These are phyloP conservation scores for Meripilus lineatus DNA, from an alignment of 1,284 basidiomycete species.

Conservation along the genomic window DNA sequence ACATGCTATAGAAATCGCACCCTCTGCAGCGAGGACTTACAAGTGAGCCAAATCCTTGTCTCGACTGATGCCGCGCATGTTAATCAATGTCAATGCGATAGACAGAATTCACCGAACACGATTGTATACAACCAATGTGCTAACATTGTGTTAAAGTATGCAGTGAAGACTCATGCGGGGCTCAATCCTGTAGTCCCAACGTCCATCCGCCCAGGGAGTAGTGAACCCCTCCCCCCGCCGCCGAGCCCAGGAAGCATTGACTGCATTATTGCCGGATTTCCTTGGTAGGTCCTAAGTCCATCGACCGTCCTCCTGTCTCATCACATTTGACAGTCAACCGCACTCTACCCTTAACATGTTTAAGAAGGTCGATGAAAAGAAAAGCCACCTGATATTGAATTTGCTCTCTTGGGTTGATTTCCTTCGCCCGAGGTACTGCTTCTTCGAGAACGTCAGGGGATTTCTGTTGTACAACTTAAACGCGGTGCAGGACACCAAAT, in stretches of 20 bases:
- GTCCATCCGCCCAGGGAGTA: conserved; percentile 29
- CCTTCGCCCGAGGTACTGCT: conserved; percentile 51
- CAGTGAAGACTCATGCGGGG: conserved; percentile 41
- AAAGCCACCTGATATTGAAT: conserved; percentile 46
- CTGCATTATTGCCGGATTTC: conserved; percentile 63
- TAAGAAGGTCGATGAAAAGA: conserved; percentile 30
- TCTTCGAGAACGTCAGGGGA: conserved; percentile 72
- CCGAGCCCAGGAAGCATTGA: conserved; percentile 51
- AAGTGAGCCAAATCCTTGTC: conserved; percentile 33
- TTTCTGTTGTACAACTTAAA: conserved; percentile 56
- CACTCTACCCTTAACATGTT: conserved; percentile 36
- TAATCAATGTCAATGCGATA: conserved; percentile 11
- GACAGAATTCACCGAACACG: conserved; percentile 41
- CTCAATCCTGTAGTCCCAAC: conserved; percentile 32
- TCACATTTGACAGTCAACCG: conserved; percentile 27
- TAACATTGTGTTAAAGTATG: conserved; percentile 53
- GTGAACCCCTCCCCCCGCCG: conserved; percentile 34
- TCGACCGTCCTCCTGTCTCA: conserved; percentile 1
- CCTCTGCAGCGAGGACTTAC: conserved; percentile 64
- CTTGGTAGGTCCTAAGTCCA: conserved; percentile 50
- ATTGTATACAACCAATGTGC: conserved; percentile 55
- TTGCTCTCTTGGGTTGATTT: conserved; percentile 65
- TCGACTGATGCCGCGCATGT: conserved; percentile 1
- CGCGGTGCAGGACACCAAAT: conserved; percentile 39
- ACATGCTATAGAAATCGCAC: conserved; percentile 63